Conservation (phyloP, 2,329 filamentous ascomycete genomes). For the Arthrobotrys conoides region DNA sequence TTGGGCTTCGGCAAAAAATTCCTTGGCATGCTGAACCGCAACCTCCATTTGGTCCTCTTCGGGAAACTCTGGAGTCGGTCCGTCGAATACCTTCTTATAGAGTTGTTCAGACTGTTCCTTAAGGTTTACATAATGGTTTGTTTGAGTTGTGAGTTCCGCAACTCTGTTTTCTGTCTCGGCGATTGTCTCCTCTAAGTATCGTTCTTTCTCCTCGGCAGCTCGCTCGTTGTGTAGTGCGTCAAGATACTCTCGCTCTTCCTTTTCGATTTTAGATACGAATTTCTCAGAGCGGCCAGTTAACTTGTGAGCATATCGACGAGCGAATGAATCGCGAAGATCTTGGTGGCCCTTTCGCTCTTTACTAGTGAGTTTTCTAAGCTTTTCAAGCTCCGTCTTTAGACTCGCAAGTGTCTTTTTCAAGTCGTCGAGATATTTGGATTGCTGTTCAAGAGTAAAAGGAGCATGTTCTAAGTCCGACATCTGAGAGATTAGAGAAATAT, state of each 20-base stretch:
- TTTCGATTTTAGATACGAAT: slow-evolving; percentile 70
- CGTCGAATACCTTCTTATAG: slow-evolving; percentile 72
- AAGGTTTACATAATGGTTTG: slow-evolving; percentile 67
- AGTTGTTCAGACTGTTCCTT: slow-evolving; percentile 70
- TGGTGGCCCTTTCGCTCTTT: slow-evolving; percentile 72
- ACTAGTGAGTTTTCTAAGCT: slow-evolving; percentile 68
- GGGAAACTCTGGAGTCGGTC: slow-evolving; percentile 71
- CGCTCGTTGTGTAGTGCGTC: slow-evolving; percentile 71
- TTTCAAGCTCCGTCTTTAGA: slow-evolving; percentile 67
- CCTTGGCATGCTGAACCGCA: slow-evolving; percentile 65
- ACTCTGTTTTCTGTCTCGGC: slow-evolving; percentile 67
- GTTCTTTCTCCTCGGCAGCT: slow-evolving; percentile 68
- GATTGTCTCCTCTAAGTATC: slow-evolving; percentile 68
- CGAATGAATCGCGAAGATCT: slow-evolving; percentile 71
- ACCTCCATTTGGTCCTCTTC: slow-evolving; percentile 71
- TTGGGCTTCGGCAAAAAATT: slow-evolving; percentile 67
- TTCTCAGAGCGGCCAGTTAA: slow-evolving; percentile 70
- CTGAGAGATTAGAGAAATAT: slow-evolving; percentile 69
- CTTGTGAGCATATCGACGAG: slow-evolving; percentile 72
- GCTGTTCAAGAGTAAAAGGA: slow-evolving; percentile 68
- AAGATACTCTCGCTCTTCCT: slow-evolving; percentile 73
- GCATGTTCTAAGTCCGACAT: slow-evolving; percentile 72
- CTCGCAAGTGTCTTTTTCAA: slow-evolving; percentile 68
- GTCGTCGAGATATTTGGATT: slow-evolving; percentile 69
- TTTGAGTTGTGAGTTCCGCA: slow-evolving; percentile 66